Evolutionary conservation across 2,329 filamentous ascomycete species (phyloP).

Genomic region (Teratosphaeria nubilosa): DNA sequence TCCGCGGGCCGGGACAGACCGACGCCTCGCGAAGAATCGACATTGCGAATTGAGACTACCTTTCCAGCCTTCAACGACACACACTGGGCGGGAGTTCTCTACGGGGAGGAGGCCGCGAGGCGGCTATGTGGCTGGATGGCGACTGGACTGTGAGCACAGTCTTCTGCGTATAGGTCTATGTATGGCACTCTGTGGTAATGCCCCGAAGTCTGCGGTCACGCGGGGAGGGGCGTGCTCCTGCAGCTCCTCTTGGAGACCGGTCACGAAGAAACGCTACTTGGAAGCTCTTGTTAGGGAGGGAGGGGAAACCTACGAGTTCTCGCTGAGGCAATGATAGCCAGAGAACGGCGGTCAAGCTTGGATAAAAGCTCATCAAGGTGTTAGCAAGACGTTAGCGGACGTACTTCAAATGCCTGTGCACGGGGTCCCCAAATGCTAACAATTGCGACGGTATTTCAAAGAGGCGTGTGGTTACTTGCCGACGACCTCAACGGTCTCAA

Average conservation of each 20-base stretch:
- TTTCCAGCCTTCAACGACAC: background rate
- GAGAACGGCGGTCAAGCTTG: background rate
- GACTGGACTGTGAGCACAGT: background rate
- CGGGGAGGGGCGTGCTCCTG: background rate
- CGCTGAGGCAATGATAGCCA: background rate
- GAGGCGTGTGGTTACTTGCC: too few species aligned
- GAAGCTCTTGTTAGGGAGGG: too few species aligned
- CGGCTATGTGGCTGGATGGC: background rate
- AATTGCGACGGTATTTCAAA: too few species aligned
- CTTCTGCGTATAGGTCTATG: background rate
- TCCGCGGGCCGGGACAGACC: background rate
- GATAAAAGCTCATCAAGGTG: background rate
- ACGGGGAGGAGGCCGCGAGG: background rate
- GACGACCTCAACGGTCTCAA: too few species aligned
- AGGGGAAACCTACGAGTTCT: too few species aligned
- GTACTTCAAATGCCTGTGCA: background rate
- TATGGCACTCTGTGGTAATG: background rate
- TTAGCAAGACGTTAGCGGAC: background rate
- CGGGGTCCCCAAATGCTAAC: background rate
- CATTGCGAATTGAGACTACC: background rate
- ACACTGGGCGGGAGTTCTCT: background rate
- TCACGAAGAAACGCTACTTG: too few species aligned
- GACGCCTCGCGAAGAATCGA: background rate
- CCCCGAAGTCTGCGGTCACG: background rate
- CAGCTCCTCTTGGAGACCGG: too few species aligned